These are phyloP conservation scores for Solanum piurae DNA, from an alignment of 257 asterid species.

Conservation along the genomic window DNA sequence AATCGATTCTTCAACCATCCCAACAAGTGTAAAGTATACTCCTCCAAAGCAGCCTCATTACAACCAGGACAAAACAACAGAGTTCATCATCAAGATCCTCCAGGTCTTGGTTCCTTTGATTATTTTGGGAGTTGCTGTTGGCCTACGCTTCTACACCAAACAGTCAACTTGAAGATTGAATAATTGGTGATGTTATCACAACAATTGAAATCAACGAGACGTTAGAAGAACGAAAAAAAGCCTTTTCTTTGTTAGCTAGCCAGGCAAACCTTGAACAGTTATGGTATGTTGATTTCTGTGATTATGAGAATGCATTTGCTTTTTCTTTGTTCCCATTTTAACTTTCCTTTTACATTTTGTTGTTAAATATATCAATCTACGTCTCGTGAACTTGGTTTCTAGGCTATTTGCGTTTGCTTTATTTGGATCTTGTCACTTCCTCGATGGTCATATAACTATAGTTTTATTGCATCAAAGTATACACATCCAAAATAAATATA, in stretches of 20 bases:
- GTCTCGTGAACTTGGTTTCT: not conserved
- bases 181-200: not conserved
- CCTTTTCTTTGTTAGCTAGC: not conserved
- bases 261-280: not conserved
- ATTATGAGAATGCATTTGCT: not conserved
- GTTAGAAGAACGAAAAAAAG: not conserved
- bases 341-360: not conserved
- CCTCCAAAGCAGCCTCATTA: constrained; percentile 41
- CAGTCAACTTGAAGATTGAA: constrained; percentile 31
- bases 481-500: not conserved
- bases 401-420: not conserved
- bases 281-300: not conserved
- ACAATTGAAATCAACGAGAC: not conserved
- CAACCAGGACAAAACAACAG: constrained; percentile 50
- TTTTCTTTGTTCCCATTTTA: not conserved
- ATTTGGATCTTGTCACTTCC: not conserved
- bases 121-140: constrained; percentile 60
- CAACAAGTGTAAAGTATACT: constrained; percentile 30
- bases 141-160: constrained; percentile 57
- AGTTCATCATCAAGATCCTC: constrained; percentile 57
- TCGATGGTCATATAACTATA: not conserved
- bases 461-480: not conserved
- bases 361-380: not conserved
- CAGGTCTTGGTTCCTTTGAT: constrained; percentile 68
- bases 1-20: constrained; percentile 38